Evolutionary conservation across 2,329 filamentous ascomycete genomes (phyloP).

Genomic region (Thelonectria rubi): DNA sequence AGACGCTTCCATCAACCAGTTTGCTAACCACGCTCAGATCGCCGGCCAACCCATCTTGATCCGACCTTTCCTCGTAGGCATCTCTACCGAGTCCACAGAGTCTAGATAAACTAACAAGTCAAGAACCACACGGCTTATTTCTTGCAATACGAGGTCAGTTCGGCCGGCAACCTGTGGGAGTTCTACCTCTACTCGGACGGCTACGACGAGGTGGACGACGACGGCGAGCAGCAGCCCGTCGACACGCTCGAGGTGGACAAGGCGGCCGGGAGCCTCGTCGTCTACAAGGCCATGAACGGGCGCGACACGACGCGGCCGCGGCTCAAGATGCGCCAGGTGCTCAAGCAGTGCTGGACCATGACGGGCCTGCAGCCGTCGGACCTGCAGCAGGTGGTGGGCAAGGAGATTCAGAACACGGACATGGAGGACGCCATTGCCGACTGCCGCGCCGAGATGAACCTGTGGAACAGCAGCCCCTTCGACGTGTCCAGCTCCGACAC

Average conservation of each 20-base stretch:
- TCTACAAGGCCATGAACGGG: background rate
- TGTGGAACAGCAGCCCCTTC: background rate
- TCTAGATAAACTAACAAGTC: background rate
- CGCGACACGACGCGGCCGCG: background rate
- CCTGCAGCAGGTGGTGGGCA: background rate
- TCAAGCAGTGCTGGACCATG: slow-evolving; percentile 1
- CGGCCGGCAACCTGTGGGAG: background rate
- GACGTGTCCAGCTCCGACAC: background rate
- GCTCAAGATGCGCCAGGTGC: background rate
- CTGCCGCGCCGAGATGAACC: background rate
- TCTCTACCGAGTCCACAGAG: background rate
- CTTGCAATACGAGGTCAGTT: background rate
- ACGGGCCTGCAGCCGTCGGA: background rate
- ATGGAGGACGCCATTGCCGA: background rate
- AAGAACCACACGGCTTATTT: background rate
- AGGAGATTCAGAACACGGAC: background rate
- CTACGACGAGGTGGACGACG: background rate
- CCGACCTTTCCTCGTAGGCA: background rate
- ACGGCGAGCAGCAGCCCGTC: background rate
- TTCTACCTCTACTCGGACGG: background rate
- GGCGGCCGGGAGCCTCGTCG: background rate
- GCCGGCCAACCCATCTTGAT: background rate
- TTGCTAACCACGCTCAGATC: background rate
- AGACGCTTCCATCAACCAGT: background rate
- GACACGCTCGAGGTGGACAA: background rate